phyloP scores from a whole-genome alignment of 192 early-diverging fungal species.

The Gigaspora rosea region DNA sequence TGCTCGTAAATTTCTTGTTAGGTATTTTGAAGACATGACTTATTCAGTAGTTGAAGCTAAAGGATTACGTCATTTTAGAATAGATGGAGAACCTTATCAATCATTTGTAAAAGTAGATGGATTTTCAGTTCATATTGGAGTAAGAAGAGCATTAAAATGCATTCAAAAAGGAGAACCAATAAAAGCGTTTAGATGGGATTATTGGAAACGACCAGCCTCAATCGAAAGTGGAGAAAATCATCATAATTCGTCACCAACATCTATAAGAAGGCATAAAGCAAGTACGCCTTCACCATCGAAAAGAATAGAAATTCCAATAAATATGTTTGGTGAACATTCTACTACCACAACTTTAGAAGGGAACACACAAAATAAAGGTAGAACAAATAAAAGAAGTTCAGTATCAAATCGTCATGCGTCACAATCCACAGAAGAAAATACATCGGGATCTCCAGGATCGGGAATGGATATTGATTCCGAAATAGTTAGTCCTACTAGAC shows the following conservation, averaged over 20 bases:
- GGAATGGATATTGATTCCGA: background rate
- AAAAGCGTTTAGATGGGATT: conserved; percentile 18
- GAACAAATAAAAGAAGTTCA: too few relatives aligned
- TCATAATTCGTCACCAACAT: background rate
- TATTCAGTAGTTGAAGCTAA: conserved; percentile 1
- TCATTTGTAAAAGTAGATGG: conserved; percentile 7
- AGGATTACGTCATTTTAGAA: conserved; percentile 4
- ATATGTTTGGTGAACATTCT: too few relatives aligned
- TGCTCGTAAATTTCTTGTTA: conserved; percentile 11
- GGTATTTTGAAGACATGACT: conserved; percentile 23
- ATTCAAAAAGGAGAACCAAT: conserved; percentile 14
- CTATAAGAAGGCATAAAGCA: background rate
- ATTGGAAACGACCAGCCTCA: conserved; percentile 3
- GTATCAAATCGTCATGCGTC: too few relatives aligned
- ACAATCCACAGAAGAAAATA: background rate
- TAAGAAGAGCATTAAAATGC: conserved; percentile 1
- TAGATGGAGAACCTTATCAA: background rate
- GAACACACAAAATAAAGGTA: too few relatives aligned
- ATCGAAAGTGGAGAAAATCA: background rate
- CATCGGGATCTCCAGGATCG: background rate
- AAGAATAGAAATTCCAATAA: background rate
- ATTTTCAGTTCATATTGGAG: conserved; percentile 17
- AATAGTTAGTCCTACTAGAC: background rate
- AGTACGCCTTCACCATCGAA: background rate
- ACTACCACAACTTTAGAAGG: too few relatives aligned